Conservation (phyloP, 129 eudicot genomes). For the Artemisia argyi region DNA sequence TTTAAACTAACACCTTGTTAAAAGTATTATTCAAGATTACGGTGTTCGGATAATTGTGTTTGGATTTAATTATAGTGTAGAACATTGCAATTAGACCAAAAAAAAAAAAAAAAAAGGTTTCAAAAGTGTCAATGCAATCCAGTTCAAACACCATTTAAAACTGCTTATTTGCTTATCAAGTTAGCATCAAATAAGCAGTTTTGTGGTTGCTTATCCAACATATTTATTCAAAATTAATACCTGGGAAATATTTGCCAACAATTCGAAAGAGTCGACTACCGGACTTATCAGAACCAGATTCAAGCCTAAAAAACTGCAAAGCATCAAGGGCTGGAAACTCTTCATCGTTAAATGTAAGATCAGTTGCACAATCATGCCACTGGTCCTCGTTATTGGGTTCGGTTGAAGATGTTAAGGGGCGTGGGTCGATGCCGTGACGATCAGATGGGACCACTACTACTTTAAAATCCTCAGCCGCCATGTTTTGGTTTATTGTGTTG, state of each 20-base stretch:
- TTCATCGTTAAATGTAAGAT: constrained; percentile 48
- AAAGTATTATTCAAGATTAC: too few relatives aligned
- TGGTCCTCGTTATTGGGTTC: constrained; percentile 32
- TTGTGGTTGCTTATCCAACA: not conserved
- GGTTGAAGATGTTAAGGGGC: constrained; percentile 45
- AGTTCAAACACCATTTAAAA: too few relatives aligned
- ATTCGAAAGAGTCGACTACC: constrained; percentile 85
- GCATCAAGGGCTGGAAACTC: constrained; percentile 82
- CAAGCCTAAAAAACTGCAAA: constrained; percentile 70
- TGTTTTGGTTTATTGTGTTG: not conserved
- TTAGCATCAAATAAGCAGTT: too few relatives aligned
- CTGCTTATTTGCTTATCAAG: too few relatives aligned
- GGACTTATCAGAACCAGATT: constrained; percentile 54
- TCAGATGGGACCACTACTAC: constrained; percentile 86
- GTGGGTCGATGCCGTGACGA: constrained; percentile 67
- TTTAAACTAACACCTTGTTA: too few relatives aligned
- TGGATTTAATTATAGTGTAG: too few relatives aligned
- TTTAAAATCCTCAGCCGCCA: constrained; percentile 62
- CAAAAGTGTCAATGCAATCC: too few relatives aligned
- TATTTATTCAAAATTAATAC: constrained; percentile 22
- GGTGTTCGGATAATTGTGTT: too few relatives aligned
- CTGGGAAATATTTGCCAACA: constrained; percentile 91
- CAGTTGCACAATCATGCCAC: constrained; percentile 81
- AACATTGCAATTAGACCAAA: too few relatives aligned
- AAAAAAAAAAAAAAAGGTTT: too few relatives aligned